phyloP scores from a whole-genome alignment of 2,329 filamentous ascomycete genomes.

The Aspergillus glaucus region DNA sequence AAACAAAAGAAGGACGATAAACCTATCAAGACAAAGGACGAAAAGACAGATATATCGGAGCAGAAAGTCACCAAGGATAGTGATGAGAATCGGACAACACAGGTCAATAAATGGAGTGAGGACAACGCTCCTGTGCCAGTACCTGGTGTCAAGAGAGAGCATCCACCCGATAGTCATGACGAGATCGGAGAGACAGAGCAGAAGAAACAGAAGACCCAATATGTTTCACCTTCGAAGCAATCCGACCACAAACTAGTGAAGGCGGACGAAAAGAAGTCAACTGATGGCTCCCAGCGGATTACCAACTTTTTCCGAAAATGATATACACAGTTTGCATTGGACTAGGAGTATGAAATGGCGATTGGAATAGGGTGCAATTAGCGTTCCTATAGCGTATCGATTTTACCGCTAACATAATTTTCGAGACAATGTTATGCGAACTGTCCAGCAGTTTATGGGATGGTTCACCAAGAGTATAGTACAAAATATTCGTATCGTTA shows the following conservation, averaged over 20 bases:
- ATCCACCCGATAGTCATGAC: conserved; percentile 22
- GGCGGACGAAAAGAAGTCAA: conserved; percentile 34
- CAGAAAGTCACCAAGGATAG: conserved; percentile 10
- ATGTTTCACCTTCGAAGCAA: conserved; percentile 21
- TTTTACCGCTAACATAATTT: neutral
- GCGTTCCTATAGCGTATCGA: neutral
- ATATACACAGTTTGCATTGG: neutral
- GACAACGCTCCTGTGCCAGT: conserved; percentile 48
- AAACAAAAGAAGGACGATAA: conserved; percentile 28
- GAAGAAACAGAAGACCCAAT: conserved; percentile 21
- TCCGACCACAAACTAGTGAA: conserved; percentile 25
- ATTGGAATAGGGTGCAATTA: too few species aligned
- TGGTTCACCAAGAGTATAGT: neutral
- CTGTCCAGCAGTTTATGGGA: conserved; percentile 13
- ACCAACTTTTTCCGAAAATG: conserved; percentile 43
- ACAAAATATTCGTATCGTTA: neutral
- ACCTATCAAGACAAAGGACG: conserved; percentile 22
- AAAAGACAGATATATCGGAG: conserved; percentile 30
- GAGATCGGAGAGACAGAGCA: conserved; percentile 9
- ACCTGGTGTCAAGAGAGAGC: conserved; percentile 44
- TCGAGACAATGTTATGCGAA: neutral
- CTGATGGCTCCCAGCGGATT: conserved; percentile 48
- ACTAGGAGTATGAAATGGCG: too few species aligned
- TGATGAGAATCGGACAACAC: conserved; percentile 32
- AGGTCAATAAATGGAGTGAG: conserved; percentile 42